A percentile compares a stretch with the other conserved stretches of the same genome.
These are phyloP conservation scores for Fusarium nurragi DNA, from an alignment of 2,329 filamentous ascomycete genomes.

Conservation along the genomic window DNA sequence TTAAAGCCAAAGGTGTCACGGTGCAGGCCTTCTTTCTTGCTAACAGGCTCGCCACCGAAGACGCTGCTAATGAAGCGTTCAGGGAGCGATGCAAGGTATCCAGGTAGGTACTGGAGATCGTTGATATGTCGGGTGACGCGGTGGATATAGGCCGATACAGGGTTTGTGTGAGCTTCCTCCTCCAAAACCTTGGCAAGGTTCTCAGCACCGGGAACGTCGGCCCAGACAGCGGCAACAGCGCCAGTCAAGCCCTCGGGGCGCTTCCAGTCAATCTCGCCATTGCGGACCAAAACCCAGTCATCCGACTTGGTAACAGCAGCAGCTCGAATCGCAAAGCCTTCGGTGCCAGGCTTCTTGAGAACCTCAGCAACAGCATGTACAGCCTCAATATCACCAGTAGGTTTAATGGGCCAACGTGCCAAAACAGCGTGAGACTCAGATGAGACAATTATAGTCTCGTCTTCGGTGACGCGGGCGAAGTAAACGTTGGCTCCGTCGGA, in stretches of 20 bases:
- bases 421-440: slow-evolving; percentile 81
- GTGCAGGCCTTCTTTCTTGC: slow-evolving; percentile 58
- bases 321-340: slow-evolving; percentile 79
- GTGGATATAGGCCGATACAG: slow-evolving; percentile 85
- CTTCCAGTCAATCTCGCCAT: slow-evolving; percentile 82
- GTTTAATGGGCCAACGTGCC: slow-evolving; percentile 74
- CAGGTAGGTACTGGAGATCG: slow-evolving; percentile 80
- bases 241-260: slow-evolving; percentile 85
- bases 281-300: slow-evolving; percentile 86
- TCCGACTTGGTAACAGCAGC: slow-evolving; percentile 73
- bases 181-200: slow-evolving; percentile 83
- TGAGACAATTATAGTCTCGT: slow-evolving; percentile 78
- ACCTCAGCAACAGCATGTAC: slow-evolving; percentile 84
- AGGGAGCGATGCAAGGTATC: slow-evolving; percentile 76
- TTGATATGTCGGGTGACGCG: slow-evolving; percentile 82
- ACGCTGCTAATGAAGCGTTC: slow-evolving; percentile 72
- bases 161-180: slow-evolving; percentile 84
- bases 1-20: slow-evolving; percentile 87
- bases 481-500: slow-evolving; percentile 84
- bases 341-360: slow-evolving; percentile 70
- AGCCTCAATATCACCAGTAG: slow-evolving; percentile 55
- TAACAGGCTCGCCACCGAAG: slow-evolving; percentile 62
- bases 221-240: slow-evolving; percentile 81
- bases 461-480: slow-evolving; percentile 82
- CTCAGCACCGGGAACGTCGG: slow-evolving; percentile 77